Base-by-base conservation (phyloP, 23 red algal species). In the Chondrus crispus region DNA sequence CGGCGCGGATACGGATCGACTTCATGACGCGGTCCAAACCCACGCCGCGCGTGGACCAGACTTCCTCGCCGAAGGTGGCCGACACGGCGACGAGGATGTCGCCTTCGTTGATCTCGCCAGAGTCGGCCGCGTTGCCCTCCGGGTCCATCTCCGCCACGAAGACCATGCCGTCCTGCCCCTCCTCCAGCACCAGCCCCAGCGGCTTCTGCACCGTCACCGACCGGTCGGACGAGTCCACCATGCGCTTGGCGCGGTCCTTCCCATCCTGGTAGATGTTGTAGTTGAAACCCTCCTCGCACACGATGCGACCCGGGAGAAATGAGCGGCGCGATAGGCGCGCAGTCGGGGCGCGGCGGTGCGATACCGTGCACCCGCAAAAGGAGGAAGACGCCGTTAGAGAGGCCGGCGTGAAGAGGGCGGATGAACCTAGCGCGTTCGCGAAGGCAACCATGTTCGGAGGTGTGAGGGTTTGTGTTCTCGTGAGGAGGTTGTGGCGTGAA, bases 181-280 rank as follows among this genome's bases (percentile, higher is more conserved):
- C 97, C 74, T 95, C 97, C 78, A 99, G 87, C 16, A 95, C 76
- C 19, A 99, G 42, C 18, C 97, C 97, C 2, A 99, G 80, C 4
- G 97, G 97, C 54, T 99, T 99, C 74, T 88, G 64, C 16, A 99
- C 84, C 19, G 60, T 62, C 2, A 93, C 94, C n/a, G 90, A 12
- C 38, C 94, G 83, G 55, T 99, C 97, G 39, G 26, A 46, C n/a
- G 85, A 53, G 75, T 46, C 40, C 1, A 99, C 83, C 2, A 63
- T 46, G 19, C 97, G 92, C 46, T 95, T 93, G 6, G 89, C 85
- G 14, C 97, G 85, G 69, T 99, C 97, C 10, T 94, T 74, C 38
- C 69, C 72, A 70, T 99, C 94, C 91, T 96, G 97, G 71, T 95
- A 99, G 68, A 99, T 93, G 43, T 99, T 99, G 84, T 96, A 99